Base-by-base conservation (phyloP, 345 rosid genomes). In the Lepidium africanum region DNA sequence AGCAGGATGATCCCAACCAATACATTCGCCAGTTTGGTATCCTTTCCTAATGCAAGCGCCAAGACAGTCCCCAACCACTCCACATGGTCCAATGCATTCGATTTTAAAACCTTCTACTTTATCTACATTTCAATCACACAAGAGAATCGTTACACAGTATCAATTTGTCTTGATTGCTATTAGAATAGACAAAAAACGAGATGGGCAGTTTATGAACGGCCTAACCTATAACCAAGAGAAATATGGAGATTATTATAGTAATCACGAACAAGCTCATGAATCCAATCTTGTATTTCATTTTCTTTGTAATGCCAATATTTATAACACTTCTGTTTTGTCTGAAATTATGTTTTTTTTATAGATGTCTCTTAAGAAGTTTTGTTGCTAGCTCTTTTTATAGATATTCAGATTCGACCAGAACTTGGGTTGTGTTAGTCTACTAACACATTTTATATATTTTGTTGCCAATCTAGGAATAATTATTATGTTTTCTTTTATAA, bases 11-110 rank as follows among this genome's bases (percentile, higher is more conserved):
- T 27, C 2, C 71, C 67, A 70, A 4, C 8, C 60, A 11, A 60
- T 16, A 14, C 74, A 70, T 60, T 70, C 10, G 17, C 74, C 61
- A 41, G 8, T 0, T 7, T 12, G 0, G 47, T 50, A 60, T 50
- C 53, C 60, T 33, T 1, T 51, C 0, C 2, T 4, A 7, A 46
- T 25, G 39, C 72, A 68, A 42, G 10, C 8, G 3, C 5, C 36
- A 51, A 0, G 2, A 50, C 74, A 70, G 10, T 35, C 3, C 5
- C 0, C 1, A 59, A 4, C 2, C 36, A 12, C 1, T 7, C 2
- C 3, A 62, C 75, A 70, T 52, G 68, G 68, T 52, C 54, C 68
- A 42, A 61, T 0, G 5, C 75, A 70, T 5, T 52, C 14, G 9
- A 0, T 10, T 42, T 55, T 15, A 1, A 27, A 27, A 0, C 55